These are phyloP conservation scores for Elaeis oleifera DNA, from an alignment of 202 grass and related monocot genomes.

Conservation along the genomic window DNA sequence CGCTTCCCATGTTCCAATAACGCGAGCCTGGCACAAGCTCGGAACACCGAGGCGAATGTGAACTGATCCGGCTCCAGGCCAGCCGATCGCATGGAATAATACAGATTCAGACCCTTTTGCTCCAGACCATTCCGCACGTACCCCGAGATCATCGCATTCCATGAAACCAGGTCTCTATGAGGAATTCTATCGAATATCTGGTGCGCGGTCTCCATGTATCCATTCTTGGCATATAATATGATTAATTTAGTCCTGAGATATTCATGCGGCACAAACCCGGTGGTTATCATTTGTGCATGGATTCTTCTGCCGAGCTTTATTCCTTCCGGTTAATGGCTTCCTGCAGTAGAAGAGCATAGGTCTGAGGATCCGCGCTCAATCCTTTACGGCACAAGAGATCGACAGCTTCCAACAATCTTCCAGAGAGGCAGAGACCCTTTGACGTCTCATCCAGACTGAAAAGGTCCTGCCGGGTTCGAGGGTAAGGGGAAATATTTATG, in stretches of 20 bases:
- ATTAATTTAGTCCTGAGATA: conserved; percentile 43
- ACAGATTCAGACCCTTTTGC: conserved; percentile 27
- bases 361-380: neutral
- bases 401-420: conserved; percentile 29
- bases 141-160: conserved; percentile 48
- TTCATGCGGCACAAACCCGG: conserved; percentile 22
- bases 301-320: conserved; percentile 43
- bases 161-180: conserved; percentile 23
- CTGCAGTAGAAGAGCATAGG: conserved; percentile 42
- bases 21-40: conserved; percentile 40
- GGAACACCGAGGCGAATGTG: conserved; percentile 48
- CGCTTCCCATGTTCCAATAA: conserved; percentile 34
- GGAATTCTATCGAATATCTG: conserved; percentile 45
- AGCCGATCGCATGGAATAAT: conserved; percentile 19
- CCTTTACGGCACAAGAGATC: conserved; percentile 26
- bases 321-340: conserved; percentile 43
- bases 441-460: conserved; percentile 12
- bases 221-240: conserved; percentile 40
- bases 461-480: too few species aligned
- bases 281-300: conserved; percentile 40
- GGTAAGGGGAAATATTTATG: too few species aligned
- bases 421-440: conserved; percentile 30
- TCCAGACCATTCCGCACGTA: conserved; percentile 19
- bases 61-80: conserved; percentile 44
- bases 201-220: conserved; percentile 27